A percentile compares a stretch with the other conserved stretches of the same genome.
These are phyloP conservation scores for Stephanodiscus minutulus DNA, from an alignment of 108 stramenopile genomes.

Conservation along the genomic window DNA sequence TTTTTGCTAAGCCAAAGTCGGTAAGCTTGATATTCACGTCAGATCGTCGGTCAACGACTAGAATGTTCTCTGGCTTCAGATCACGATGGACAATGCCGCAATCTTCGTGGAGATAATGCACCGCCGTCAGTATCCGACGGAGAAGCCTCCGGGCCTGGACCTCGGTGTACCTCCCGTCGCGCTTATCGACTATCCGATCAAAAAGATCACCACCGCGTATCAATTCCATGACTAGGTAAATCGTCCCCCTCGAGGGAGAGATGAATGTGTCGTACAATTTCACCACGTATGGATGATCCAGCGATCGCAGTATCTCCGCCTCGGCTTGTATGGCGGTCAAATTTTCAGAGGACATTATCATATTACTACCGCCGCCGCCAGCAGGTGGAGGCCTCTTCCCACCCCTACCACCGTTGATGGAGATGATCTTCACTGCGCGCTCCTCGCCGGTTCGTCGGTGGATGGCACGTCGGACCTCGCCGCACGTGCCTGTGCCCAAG, in stretches of 20 bases:
- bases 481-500: slow-evolving; percentile 90
- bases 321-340: slow-evolving; percentile 62
- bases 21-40: slow-evolving; percentile 76
- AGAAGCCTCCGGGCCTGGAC: slow-evolving; percentile 72
- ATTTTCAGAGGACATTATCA: slow-evolving; percentile 44
- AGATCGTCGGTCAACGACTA: slow-evolving; percentile 59
- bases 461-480: slow-evolving; percentile 88
- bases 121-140: slow-evolving; percentile 71
- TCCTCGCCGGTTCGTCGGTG: slow-evolving; percentile 82
- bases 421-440: slow-evolving; percentile 92
- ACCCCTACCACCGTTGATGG: slow-evolving; percentile 41
- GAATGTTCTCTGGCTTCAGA: slow-evolving; percentile 94
- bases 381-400: slow-evolving; percentile 17
- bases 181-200: slow-evolving; percentile 81
- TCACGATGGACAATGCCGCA: slow-evolving; percentile 83
- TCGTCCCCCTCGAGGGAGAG: slow-evolving; percentile 47
- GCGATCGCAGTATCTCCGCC: slow-evolving; percentile 76
- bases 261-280: slow-evolving; percentile 88
- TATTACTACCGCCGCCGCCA: neutral
- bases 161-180: slow-evolving; percentile 74
- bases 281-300: slow-evolving; percentile 94
- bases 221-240: slow-evolving; percentile 91
- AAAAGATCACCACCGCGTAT: slow-evolving; percentile 91
- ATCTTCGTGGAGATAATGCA: slow-evolving; percentile 83
- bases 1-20: slow-evolving; percentile 93